Evolutionary conservation across 179 eudicot species (phyloP).

Genomic region (Carnegiea gigantea): DNA sequence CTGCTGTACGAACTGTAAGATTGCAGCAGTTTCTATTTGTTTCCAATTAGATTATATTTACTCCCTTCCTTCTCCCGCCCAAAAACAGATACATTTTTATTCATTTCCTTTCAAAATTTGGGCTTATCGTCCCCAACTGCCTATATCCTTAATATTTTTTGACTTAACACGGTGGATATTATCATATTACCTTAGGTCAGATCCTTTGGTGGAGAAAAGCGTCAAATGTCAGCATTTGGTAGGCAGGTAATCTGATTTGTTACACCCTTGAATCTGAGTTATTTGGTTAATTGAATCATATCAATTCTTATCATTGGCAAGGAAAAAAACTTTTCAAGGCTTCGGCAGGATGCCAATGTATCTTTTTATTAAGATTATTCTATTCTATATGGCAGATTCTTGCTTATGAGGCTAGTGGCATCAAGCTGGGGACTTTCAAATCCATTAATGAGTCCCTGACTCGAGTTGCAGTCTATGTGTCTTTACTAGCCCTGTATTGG

Average conservation of each 20-base stretch:
- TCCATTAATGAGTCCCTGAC: slow-evolving; percentile 89
- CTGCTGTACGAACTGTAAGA: slow-evolving; percentile 96
- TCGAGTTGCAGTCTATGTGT: slow-evolving; percentile 82
- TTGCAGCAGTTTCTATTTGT: slow-evolving; percentile 22
- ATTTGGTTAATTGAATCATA: neutral
- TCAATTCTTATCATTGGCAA: neutral
- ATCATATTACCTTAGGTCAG: slow-evolving; percentile 59
- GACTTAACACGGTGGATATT: slow-evolving; percentile 19
- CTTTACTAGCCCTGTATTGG: slow-evolving; percentile 80
- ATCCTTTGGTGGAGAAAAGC: slow-evolving; percentile 95
- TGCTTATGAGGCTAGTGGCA: slow-evolving; percentile 77
- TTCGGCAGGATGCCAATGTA: neutral
- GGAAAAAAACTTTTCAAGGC: neutral
- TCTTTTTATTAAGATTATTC: slow-evolving; percentile 21
- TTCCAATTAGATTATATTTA: neutral
- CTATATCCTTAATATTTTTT: slow-evolving; percentile 7
- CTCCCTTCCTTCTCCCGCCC: neutral
- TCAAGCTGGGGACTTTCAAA: slow-evolving; percentile 79
- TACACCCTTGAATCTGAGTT: slow-evolving; percentile 2
- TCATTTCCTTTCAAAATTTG: neutral
- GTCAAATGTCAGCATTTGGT: slow-evolving; percentile 88
- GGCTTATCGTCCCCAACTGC: slow-evolving; percentile 2
- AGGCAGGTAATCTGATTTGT: slow-evolving; percentile 56
- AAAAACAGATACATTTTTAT: neutral
- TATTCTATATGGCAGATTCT: slow-evolving; percentile 61